Conservation (phyloP, 495 filamentous ascomycete genomes). For the Penicillium silybi region DNA sequence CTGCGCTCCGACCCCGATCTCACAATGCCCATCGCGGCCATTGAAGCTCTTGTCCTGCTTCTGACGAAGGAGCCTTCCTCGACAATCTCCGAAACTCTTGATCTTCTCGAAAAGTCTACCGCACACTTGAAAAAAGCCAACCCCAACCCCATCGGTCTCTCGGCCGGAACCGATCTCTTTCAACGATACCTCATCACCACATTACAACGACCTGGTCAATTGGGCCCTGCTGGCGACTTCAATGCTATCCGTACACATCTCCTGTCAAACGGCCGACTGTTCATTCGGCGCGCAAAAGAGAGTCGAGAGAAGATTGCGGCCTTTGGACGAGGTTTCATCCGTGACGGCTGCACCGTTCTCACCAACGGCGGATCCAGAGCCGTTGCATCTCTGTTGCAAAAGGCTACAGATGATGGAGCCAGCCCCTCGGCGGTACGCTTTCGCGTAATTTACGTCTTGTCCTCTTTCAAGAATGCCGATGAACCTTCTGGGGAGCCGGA, state of each 20-base stretch:
- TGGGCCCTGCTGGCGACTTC: constrained; percentile 64
- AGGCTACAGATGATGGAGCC: constrained; percentile 63
- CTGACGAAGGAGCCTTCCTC: constrained; percentile 69
- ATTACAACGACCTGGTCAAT: constrained; percentile 51
- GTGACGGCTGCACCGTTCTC: constrained; percentile 71
- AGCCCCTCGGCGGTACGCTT: constrained; percentile 62
- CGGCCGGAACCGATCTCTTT: constrained; percentile 93
- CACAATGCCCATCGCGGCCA: constrained; percentile 93
- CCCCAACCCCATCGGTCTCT: constrained; percentile 81
- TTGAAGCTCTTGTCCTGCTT: constrained; percentile 84
- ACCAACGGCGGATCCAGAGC: constrained; percentile 85
- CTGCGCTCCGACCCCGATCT: constrained; percentile 70
- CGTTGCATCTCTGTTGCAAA: constrained; percentile 68
- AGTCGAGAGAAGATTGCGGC: constrained; percentile 76
- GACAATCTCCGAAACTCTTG: constrained; percentile 90
- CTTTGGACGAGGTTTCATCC: constrained; percentile 71
- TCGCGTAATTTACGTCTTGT: constrained; percentile 76
- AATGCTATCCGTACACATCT: constrained; percentile 77
- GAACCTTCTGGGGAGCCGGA: constrained; percentile 46
- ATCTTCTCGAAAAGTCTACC: constrained; percentile 72
- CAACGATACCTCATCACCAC: constrained; percentile 83
- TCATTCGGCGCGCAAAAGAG: constrained; percentile 82
- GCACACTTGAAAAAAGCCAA: constrained; percentile 67
- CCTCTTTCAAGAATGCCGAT: constrained; percentile 28
- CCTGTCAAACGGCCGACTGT: constrained; percentile 75